Base-by-base conservation (phyloP, 2,329 filamentous ascomycete species). In the Parastagonospora nodorum region DNA sequence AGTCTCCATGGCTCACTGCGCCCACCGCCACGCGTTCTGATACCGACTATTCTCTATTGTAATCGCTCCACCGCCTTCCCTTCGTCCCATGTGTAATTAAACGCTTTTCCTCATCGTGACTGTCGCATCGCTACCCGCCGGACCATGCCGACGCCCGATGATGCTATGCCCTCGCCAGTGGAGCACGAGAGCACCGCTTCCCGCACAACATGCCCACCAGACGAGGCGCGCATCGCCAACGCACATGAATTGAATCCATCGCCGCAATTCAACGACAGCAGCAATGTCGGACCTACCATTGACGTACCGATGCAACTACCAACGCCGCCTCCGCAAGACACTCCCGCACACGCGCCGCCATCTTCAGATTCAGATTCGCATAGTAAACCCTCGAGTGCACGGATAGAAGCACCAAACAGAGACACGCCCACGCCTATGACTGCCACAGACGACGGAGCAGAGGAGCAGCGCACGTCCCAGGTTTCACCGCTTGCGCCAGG, bases 91-190 rank as follows among this genome's bases (percentile, higher is more conserved):
- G 60, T 60, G 48, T 60, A 53, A 51, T 49, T 51, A 47, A 53
- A 31, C 31, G 35, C 35, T 36, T 41, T 33, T 30, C 44, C 55
- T n/a, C 52, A 51, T 50, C 58, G 60, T 64, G 59, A 64, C 49
- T 61, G 40, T 19, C 40, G 8, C 15, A 64, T 67, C 63, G 66
- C 68, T 42, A 45, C 42, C 69, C 46, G 49, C 42, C 53, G 55
- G 60, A 75, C 70, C 72, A 82, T 82, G 80, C 80, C 79, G 65
- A 81, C 78, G 72, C 74, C 75, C 68, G 69, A 73, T 71, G 68
- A 73, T 72, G 66, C 61, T 48, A 69, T 76, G 63, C 71, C 71
- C 63, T 71, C 73, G 62, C 74, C 63, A 35, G 54, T 58, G 49
- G 66, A 76, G 76, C 72, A 72, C 68, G 68, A 75, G 57, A 60